phyloP scores from a whole-genome alignment of 2,329 filamentous ascomycete genomes.

The Capronia coronata region DNA sequence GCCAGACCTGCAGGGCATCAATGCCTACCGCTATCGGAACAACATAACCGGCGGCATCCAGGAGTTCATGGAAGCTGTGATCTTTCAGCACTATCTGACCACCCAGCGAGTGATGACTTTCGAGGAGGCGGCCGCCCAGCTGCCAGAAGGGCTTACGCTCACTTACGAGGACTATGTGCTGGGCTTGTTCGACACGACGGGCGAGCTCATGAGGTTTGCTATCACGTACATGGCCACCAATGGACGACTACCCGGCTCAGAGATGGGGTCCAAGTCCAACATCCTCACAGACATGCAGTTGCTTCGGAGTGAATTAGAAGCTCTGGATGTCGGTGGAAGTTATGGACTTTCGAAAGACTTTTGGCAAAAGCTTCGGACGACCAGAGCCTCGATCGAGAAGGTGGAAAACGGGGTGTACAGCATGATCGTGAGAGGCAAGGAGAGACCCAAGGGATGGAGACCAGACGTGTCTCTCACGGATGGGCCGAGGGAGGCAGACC shows the following conservation, averaged over 20 bases:
- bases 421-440: slow-evolving; percentile 75
- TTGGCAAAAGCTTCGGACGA: slow-evolving; percentile 74
- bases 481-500: slow-evolving; percentile 32
- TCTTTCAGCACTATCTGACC: slow-evolving; percentile 80
- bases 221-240: slow-evolving; percentile 75
- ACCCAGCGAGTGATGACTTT: slow-evolving; percentile 67
- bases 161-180: slow-evolving; percentile 81
- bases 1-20: slow-evolving; percentile 68
- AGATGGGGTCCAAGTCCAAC: slow-evolving; percentile 42
- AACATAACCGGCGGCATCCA: slow-evolving; percentile 76
- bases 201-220: slow-evolving; percentile 94
- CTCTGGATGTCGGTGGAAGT: slow-evolving; percentile 52
- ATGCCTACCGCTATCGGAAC: slow-evolving; percentile 72
- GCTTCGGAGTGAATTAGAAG: slow-evolving; percentile 69
- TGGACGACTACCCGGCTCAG: slow-evolving; percentile 21
- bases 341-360: slow-evolving; percentile 56
- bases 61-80: slow-evolving; percentile 87
- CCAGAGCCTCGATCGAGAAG: slow-evolving; percentile 84
- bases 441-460: slow-evolving; percentile 86
- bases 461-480: slow-evolving; percentile 55
- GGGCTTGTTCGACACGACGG: slow-evolving; percentile 87
- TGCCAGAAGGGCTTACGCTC: slow-evolving; percentile 53
- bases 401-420: slow-evolving; percentile 88
- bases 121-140: slow-evolving; percentile 48
- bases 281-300: slow-evolving; percentile 76